Conservation (phyloP, 148 eudicot genomes). For the Camellia granthamiana region DNA sequence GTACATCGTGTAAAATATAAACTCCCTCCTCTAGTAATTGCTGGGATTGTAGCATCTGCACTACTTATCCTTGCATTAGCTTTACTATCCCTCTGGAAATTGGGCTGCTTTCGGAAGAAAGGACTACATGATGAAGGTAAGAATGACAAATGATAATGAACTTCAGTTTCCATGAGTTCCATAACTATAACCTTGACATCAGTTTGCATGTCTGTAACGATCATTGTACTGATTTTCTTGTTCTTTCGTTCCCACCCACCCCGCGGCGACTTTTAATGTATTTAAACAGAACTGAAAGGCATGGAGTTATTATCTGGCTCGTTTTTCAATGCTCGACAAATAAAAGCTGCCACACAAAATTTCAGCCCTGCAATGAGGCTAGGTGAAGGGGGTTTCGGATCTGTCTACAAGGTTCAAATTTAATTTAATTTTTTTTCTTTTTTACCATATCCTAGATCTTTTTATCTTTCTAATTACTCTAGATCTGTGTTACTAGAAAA, state of each 20-base stretch:
- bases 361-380: background rate
- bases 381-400: background rate
- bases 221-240: no score
- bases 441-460: background rate
- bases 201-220: no score
- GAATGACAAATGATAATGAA: background rate
- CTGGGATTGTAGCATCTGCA: background rate
- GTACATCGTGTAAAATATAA: background rate
- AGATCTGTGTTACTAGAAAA: no score
- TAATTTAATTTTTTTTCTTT: no score
- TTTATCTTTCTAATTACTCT: background rate
- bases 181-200: no score
- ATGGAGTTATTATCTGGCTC: no score
- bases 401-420: background rate
- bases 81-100: background rate
- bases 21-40: background rate
- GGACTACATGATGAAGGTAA: background rate
- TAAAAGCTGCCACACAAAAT: background rate
- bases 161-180: background rate
- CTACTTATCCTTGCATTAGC: background rate
- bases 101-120: background rate
- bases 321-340: no score
- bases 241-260: no score
- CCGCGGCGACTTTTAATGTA: no score
- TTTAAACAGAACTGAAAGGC: no score